Conservation (phyloP, 306 rosid species). For the Quillaja saponaria region DNA sequence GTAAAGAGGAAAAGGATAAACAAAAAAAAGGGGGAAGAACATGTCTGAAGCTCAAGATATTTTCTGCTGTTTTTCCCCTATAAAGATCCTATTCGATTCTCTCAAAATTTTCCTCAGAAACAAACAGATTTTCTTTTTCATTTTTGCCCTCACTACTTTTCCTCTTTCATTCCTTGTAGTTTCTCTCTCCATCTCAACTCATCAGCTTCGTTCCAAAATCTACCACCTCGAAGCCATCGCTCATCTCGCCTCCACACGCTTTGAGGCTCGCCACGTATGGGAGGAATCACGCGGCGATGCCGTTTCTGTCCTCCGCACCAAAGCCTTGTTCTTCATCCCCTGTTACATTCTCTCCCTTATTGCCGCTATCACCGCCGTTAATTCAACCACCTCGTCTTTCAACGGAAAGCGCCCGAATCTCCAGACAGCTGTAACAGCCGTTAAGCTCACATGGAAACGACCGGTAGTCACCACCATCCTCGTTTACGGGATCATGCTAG, state of each 20-base stretch:
- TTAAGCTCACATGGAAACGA: constrained; percentile 40
- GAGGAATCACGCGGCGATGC: constrained; percentile 67
- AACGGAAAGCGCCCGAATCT: constrained; percentile 32
- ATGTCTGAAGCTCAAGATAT: constrained; percentile 40
- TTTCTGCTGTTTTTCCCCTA: constrained; percentile 18
- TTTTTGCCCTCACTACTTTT: constrained; percentile 48
- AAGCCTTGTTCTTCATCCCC: constrained; percentile 56
- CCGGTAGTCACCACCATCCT: constrained; percentile 54
- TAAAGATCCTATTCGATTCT: constrained; percentile 40
- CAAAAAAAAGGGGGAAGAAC: background rate
- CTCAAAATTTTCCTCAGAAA: constrained; percentile 39
- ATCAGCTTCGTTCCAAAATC: constrained; percentile 47
- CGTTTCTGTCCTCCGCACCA: constrained; percentile 52
- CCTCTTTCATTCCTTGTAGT: constrained; percentile 64
- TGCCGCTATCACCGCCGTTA: constrained; percentile 58
- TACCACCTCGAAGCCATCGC: constrained; percentile 68
- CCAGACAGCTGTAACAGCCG: constrained; percentile 32
- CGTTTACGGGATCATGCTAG: constrained; percentile 44
- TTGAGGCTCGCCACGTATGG: constrained; percentile 82
- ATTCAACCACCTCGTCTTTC: constrained; percentile 38
- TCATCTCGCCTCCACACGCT: constrained; percentile 52
- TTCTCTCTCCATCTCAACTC: constrained; percentile 50
- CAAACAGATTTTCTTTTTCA: constrained; percentile 46
- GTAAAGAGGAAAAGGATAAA: background rate
- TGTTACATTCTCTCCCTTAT: constrained; percentile 56